A percentile compares a stretch with the other conserved stretches of the same genome.
Conservation (phyloP, 2,329 filamentous ascomycete genomes). For the Cercospora brassicicola region DNA sequence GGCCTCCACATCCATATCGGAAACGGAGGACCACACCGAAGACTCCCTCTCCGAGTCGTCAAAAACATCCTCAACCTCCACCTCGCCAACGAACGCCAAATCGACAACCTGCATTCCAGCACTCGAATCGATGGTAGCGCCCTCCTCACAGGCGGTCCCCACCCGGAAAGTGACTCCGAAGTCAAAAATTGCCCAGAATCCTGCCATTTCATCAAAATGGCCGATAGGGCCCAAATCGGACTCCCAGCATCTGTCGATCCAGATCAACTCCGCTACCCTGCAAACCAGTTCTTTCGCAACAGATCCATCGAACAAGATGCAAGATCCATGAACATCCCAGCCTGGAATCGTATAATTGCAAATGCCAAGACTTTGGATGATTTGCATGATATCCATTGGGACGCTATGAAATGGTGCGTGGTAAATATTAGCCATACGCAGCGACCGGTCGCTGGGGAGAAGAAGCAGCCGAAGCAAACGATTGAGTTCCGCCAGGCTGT, state of each 20-base stretch:
- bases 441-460: neutral
- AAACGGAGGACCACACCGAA: conserved; percentile 22
- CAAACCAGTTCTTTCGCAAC: neutral
- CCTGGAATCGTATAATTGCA: neutral
- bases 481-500: conserved; percentile 4
- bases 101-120: conserved; percentile 33
- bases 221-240: neutral
- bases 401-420: neutral
- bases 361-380: neutral
- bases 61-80: conserved; percentile 34
- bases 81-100: conserved; percentile 34
- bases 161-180: neutral
- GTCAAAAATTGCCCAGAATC: neutral
- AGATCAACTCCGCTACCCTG: neutral
- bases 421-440: neutral
- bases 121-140: conserved; percentile 22
- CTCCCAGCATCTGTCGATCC: neutral
- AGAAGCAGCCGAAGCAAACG: neutral
- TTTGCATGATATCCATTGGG: neutral
- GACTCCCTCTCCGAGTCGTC: conserved; percentile 31
- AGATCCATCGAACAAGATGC: neutral
- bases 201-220: neutral
- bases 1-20: conserved; percentile 40
- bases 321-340: neutral
- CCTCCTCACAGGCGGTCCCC: neutral